Evolutionary conservation across 2,329 filamentous ascomycete genomes (phyloP), one percentile per base, ranked within the genome.

Genomic region (Monilinia polystroma): DNA sequence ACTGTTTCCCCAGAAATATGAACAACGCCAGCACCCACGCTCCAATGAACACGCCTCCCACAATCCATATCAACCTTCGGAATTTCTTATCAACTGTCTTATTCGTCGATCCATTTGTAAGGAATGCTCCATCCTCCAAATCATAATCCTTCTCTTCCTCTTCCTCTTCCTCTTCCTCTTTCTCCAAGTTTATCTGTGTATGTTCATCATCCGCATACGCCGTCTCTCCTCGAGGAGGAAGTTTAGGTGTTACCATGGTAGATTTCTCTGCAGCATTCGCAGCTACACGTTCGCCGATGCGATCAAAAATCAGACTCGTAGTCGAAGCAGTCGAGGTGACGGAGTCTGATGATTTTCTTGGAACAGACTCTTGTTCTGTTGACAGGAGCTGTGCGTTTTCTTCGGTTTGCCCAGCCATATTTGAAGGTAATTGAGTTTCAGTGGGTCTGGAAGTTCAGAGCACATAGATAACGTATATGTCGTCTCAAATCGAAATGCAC

Each of bases 291-390:
- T 91, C 88, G 73, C 86, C 84, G 71, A 94, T 84, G 70, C 89
- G 87, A 71, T 95, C 91, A 75, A 95, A 91, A 64, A 95, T 86
- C 18, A 95, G 82, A 73, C 91, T 94, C 4, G 90, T 93, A 14
- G 91, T 94, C 45, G 91, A 95, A n/a, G 87, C 88, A 52, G 64
- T 54, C 52, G 89, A 90, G n/a, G 90, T 91, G 56, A 85, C 77
- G 4, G 91, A 92, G 35, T 76, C 75, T 57, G 72, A 69, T 2
- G 75, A 77, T 66, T 68, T 57, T 60, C 75, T 69, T 29, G 41
- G 49, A 52, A 63, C 58, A 63, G 51, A 55, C 51, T 71, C 68
- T 54, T 71, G 67, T 38, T 70, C 69, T 26, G 68, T 54, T 12
- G 72, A 66, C 18, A 75, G 70, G 43, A 76, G 71, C 49, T 72